Base-by-base conservation (phyloP, 2,329 filamentous ascomycete genomes). In the Exophiala spinifera region DNA sequence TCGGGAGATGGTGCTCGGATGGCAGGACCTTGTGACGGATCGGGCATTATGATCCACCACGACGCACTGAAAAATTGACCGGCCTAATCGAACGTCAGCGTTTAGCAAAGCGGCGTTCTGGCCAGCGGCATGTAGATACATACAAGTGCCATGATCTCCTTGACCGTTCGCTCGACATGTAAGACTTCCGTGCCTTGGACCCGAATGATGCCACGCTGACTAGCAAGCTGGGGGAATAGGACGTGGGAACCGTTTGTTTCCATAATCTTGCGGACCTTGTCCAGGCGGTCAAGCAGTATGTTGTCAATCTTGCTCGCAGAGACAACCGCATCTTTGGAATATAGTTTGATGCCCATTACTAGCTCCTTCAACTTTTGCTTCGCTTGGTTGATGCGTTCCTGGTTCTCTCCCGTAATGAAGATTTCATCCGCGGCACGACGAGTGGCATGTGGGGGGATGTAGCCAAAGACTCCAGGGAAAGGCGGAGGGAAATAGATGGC, bases 401-500 rank as follows among this genome's bases (percentile, higher is more conserved):
- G 83, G 49, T 79, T 89, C 66, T 95, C 89, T 49, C 94, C 94
- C 2, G 94, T 97, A 67, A 99, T 96, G 72, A 94, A 95, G 57
- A 99, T 89, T 67, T 96, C 88, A 67, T 91, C 86, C 31, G 92
- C 87, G 49, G 91, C 89, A 63, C 94, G 85, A 55, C 89, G 84
- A 52, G 84, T 84, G 17, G 91, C 91, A 61, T 88, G 89, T 6
- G 84, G 84, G 1, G 92, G 91, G 49, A 86, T 89, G 70, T 96
- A 99, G 56, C 89, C 88, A 68, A 94, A 96, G 61, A 96, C 86
- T 55, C 87, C 85, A 13, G 92, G 91, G 69, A 97, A 97, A 1
- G 92, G 88, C 6, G 91, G 91, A 23, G 94, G 94, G 68, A 99
- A 97, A 75, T 99, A 99, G 65, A 99, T 97, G 61, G 94, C 92